Base-by-base conservation (phyloP, 352 stramenopile species). In the Phytopythium cucurbitacearum region DNA sequence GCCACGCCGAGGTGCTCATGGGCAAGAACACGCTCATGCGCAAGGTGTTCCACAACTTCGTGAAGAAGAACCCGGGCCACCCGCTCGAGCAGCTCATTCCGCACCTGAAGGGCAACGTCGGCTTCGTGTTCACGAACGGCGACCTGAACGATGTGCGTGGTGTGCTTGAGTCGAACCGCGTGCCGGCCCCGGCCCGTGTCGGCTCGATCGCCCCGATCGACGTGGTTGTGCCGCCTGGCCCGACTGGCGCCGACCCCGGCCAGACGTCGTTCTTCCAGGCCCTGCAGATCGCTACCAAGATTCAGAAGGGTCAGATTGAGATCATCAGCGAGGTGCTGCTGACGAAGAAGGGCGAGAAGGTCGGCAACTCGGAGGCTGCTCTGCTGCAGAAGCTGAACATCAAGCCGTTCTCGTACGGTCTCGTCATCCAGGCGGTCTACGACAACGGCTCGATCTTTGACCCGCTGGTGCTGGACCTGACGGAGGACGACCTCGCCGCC, bases 11-110 rank as follows among this genome's bases (percentile, higher is more conserved):
- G 48, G 79, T 99, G 48, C 88, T 99, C 61, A 99, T 99, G 96
- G 97, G 97, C 71, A 99, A 99, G 88, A 99, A 99, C 88, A 99
- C 97, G 67, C 96, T 99, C 72, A 99, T 99, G 87, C 88, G 97
- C 63, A 99, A 98, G 73, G 95, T 98, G 65, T 98, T 99, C 64
- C 81, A 80, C 70, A 97, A 97, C 64, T 99, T 92, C 80, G 51
- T 98, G 28, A 96, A 98, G 64, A 96, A 98, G 65, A 98, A 99
- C 83, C 95, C 96, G 32, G 96, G 87, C 62, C 91, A 98, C 71
- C 96, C 95, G 59, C 85, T 98, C 46, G 89, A 96, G 65, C 59
- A 83, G 55, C 57, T 98, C 48, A 76, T 96, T 56, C 76, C 85
- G 55, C 60, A 90, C 46, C 69, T 98, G 51, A 89, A 93, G 68